A percentile compares a stretch with the other conserved stretches of the same genome.
phyloP scores from a whole-genome alignment of 495 filamentous ascomycete genomes.

The Umbilicaria muhlenbergii region DNA sequence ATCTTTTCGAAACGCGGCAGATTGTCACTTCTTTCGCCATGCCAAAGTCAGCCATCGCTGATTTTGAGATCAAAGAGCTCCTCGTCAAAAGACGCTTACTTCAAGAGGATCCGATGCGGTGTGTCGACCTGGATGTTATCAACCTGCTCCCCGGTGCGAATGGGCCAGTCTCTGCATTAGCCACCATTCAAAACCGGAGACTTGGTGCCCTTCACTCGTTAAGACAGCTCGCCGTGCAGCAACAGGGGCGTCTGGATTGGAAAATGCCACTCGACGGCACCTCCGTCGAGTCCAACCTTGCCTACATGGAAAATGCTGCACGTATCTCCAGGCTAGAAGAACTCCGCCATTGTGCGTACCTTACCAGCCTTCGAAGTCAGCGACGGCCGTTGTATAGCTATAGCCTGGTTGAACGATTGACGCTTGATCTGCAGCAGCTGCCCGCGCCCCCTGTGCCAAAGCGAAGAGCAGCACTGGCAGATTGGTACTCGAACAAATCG shows the following conservation, averaged over 20 bases:
- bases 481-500: conserved; percentile 61
- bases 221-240: conserved; percentile 11
- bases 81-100: conserved; percentile 54
- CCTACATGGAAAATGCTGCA: conserved; percentile 55
- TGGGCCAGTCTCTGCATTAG: conserved; percentile 32
- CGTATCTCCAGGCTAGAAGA: conserved; percentile 61
- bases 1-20: conserved; percentile 94
- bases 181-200: conserved; percentile 21
- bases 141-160: conserved; percentile 64
- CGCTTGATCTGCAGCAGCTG: conserved; percentile 38
- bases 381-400: conserved; percentile 68
- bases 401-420: conserved; percentile 54
- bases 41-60: conserved; percentile 62
- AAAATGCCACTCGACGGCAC: conserved; percentile 42
- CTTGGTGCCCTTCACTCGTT: conserved; percentile 19
- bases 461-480: conserved; percentile 35
- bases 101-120: conserved; percentile 44
- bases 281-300: conserved; percentile 52
- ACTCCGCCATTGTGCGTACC: conserved; percentile 61
- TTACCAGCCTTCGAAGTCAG: conserved; percentile 68
- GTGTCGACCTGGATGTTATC: conserved; percentile 59
- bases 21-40: conserved; percentile 96
- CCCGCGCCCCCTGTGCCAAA: conserved; percentile 37
- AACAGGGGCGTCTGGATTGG: conserved; percentile 23
- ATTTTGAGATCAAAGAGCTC: conserved; percentile 62